Evolutionary conservation across 1,139 yeast genomes (phyloP).

Genomic region (Geotrichum klebahnii): DNA sequence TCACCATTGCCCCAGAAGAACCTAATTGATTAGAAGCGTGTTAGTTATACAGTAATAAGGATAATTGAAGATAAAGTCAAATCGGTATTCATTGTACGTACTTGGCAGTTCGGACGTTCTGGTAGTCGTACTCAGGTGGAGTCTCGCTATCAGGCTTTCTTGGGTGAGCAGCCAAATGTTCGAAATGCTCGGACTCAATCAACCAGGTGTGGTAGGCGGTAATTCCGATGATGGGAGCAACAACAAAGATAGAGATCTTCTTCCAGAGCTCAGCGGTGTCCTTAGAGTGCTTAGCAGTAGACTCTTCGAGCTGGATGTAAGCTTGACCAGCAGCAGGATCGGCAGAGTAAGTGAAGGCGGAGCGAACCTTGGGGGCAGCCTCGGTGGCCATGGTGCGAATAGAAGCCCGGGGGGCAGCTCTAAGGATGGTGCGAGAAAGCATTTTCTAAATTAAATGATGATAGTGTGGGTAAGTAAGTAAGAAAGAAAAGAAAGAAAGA

Average conservation of each 20-base stretch:
- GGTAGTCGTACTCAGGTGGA: slow-evolving; percentile 87
- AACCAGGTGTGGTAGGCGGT: slow-evolving; percentile 76
- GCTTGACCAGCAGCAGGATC: slow-evolving; percentile 54
- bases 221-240: slow-evolving; percentile 72
- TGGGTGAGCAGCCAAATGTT: slow-evolving; percentile 67
- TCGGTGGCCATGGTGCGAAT: slow-evolving; percentile 30
- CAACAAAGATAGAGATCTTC: slow-evolving; percentile 73
- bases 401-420: slow-evolving; percentile 24
- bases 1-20: slow-evolving; percentile 99
- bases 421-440: slow-evolving; percentile 24
- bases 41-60: neutral
- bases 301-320: slow-evolving; percentile 48
- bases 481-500: slow-evolving; percentile 7
- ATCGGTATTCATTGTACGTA: slow-evolving; percentile 1
- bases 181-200: slow-evolving; percentile 81
- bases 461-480: neutral
- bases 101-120: slow-evolving; percentile 70
- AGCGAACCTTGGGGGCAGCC: slow-evolving; percentile 37
- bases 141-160: slow-evolving; percentile 68
- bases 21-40: slow-evolving; percentile 16
- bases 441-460: slow-evolving; percentile 5
- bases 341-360: slow-evolving; percentile 39
- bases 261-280: slow-evolving; percentile 78
- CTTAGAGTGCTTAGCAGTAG: slow-evolving; percentile 72
- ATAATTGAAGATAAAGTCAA: neutral